Evolutionary conservation across 352 stramenopile genomes (phyloP).

Genomic region (Thalassiosira mediterranea): DNA sequence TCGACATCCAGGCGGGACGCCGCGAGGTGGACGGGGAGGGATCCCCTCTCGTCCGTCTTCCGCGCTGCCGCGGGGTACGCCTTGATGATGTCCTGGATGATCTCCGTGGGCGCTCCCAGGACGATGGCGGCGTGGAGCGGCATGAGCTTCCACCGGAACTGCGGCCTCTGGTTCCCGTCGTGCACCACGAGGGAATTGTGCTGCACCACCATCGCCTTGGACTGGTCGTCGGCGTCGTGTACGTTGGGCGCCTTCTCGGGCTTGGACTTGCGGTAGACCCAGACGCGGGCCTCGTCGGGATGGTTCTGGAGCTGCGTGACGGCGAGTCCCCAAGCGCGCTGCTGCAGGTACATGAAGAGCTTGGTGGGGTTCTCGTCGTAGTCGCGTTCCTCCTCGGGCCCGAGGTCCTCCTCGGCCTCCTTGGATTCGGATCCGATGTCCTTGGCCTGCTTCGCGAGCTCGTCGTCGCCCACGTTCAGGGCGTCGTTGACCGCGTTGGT

Average conservation of each 20-base stretch:
- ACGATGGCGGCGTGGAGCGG: slow-evolving; percentile 58
- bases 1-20: slow-evolving; percentile 53
- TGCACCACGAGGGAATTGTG: slow-evolving; percentile 31
- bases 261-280: slow-evolving; percentile 42
- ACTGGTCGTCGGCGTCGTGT: slow-evolving; percentile 21
- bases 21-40: slow-evolving; percentile 52
- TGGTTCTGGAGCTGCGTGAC: slow-evolving; percentile 27
- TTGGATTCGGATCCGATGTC: slow-evolving; percentile 12
- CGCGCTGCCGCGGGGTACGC: slow-evolving; percentile 37
- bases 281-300: slow-evolving; percentile 45
- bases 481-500: slow-evolving; percentile 42
- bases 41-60: slow-evolving; percentile 49
- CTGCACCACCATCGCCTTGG: slow-evolving; percentile 24
- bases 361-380: slow-evolving; percentile 53
- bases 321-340: slow-evolving; percentile 43
- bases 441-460: slow-evolving; percentile 28
- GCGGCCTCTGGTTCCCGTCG: slow-evolving; percentile 18
- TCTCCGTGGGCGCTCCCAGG: slow-evolving; percentile 42
- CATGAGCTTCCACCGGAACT: slow-evolving; percentile 53
- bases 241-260: slow-evolving; percentile 38
- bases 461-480: slow-evolving; percentile 25
- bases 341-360: slow-evolving; percentile 55
- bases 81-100: slow-evolving; percentile 46
- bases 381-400: slow-evolving; percentile 35
- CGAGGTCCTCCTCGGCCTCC: slow-evolving; percentile 22